Evolutionary conservation across 83 land plant species (phyloP).

Genomic region (Thuja plicata): DNA sequence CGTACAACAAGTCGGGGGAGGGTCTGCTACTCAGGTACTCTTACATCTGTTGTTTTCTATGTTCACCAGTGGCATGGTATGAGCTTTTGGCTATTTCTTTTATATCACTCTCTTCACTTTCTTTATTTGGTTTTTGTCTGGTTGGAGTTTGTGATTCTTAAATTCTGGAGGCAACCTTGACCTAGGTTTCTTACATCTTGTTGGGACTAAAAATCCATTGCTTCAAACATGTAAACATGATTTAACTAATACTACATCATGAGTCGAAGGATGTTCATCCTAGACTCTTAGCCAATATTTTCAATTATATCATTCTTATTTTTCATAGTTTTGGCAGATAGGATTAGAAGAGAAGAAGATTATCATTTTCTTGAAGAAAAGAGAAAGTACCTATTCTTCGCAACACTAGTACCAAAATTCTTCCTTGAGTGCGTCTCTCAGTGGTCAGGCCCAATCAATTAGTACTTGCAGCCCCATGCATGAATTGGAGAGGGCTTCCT

Average conservation of each 20-base stretch:
- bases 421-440: too few species aligned
- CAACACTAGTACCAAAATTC: too few species aligned
- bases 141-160: not conserved
- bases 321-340: too few species aligned
- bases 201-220: not conserved
- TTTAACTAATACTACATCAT: not conserved
- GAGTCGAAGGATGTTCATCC: not conserved
- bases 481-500: too few species aligned
- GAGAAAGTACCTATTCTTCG: too few species aligned
- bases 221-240: too few species aligned
- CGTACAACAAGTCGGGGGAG: constrained; percentile 66
- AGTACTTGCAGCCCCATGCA: too few species aligned
- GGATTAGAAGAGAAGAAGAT: too few species aligned
- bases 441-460: too few species aligned
- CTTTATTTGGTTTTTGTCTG: not conserved
- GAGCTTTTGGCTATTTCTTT: not conserved
- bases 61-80: not conserved
- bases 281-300: not conserved
- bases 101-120: not conserved
- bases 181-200: not conserved
- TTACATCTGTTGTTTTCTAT: constrained; percentile 6
- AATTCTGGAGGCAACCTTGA: not conserved
- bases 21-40: constrained; percentile 77
- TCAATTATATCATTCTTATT: not conserved
- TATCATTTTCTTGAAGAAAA: too few species aligned